A percentile compares a stretch with the other conserved stretches of the same genome.
Conservation (phyloP, 305 asterid genomes). For the Fraxinus nigra region DNA sequence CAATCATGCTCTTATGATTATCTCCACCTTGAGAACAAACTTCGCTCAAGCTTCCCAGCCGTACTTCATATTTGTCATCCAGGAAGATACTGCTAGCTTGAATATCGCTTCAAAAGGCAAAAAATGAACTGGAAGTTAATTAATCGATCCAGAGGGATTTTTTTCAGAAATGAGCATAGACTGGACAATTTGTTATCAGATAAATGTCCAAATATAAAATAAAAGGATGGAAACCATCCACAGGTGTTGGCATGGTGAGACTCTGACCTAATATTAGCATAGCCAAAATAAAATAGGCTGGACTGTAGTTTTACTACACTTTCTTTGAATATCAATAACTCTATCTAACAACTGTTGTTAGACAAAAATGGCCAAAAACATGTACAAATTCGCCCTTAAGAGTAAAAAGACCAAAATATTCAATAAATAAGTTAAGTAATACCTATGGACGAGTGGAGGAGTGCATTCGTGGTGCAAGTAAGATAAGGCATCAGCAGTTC, state of each 20-base stretch:
- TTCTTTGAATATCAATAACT: neutral
- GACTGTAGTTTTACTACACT: neutral
- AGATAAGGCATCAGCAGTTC: conserved; percentile 74
- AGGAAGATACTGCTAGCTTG: conserved; percentile 88
- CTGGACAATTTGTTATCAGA: neutral
- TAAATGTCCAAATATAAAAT: neutral
- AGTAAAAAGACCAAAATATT: neutral
- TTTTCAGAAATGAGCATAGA: neutral
- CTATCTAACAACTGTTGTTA: neutral
- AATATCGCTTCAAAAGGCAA: conserved; percentile 56
- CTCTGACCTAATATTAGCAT: neutral
- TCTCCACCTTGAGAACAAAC: conserved; percentile 42
- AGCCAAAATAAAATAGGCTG: neutral
- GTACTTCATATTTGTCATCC: conserved; percentile 74
- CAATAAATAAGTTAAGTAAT: neutral
- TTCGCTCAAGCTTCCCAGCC: conserved; percentile 74
- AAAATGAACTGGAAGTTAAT: conserved; percentile 4
- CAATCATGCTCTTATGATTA: conserved; percentile 37
- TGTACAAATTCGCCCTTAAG: neutral
- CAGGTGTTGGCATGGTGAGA: neutral
- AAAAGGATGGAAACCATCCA: neutral
- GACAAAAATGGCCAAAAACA: neutral
- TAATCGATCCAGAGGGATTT: neutral
- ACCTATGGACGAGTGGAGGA: conserved; percentile 85
- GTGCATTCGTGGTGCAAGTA: conserved; percentile 75